phyloP scores from a whole-genome alignment of 768 basidiomycete genomes.

The Podaxis rugospora region DNA sequence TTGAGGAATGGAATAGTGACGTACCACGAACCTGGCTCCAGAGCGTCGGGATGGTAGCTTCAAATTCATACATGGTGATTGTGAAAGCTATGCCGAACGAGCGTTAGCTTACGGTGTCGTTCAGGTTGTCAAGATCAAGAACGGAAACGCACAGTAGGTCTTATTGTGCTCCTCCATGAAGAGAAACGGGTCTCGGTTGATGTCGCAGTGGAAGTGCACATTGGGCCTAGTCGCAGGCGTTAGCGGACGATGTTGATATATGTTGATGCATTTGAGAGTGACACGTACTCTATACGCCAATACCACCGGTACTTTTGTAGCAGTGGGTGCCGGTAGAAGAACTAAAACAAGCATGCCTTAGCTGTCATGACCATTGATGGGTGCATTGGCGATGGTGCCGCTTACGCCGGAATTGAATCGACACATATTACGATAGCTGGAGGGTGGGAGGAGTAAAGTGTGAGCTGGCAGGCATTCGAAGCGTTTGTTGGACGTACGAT shows the following conservation, averaged over 20 bases:
- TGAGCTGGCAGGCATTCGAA: not conserved
- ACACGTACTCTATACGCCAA: conserved; percentile 67
- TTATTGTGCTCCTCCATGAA: conserved; percentile 69
- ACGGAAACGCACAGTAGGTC: conserved; percentile 45
- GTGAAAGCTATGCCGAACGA: conserved; percentile 48
- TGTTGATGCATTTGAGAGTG: conserved; percentile 17
- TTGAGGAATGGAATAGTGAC: conserved; percentile 8
- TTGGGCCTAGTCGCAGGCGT: conserved; percentile 40
- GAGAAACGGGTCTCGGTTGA: conserved; percentile 62
- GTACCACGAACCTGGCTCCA: conserved; percentile 68
- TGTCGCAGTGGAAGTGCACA: conserved; percentile 74
- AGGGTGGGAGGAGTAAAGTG: not conserved
- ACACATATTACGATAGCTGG: conserved; percentile 64
- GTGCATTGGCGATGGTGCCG: conserved; percentile 5
- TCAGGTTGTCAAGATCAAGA: not conserved
- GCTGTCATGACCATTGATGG: not conserved
- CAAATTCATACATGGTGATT: conserved; percentile 70
- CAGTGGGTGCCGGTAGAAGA: conserved; percentile 70
- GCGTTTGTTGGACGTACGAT: conserved; percentile 12
- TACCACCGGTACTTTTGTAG: conserved; percentile 69
- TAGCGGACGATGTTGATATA: conserved; percentile 9
- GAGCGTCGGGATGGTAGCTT: conserved; percentile 68
- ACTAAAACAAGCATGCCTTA: conserved; percentile 25
- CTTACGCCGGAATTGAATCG: conserved; percentile 62
- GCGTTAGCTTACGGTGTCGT: not conserved